phyloP scores from a whole-genome alignment of 164 flowering plant genomes.

The Dillenia suffruticosa region DNA sequence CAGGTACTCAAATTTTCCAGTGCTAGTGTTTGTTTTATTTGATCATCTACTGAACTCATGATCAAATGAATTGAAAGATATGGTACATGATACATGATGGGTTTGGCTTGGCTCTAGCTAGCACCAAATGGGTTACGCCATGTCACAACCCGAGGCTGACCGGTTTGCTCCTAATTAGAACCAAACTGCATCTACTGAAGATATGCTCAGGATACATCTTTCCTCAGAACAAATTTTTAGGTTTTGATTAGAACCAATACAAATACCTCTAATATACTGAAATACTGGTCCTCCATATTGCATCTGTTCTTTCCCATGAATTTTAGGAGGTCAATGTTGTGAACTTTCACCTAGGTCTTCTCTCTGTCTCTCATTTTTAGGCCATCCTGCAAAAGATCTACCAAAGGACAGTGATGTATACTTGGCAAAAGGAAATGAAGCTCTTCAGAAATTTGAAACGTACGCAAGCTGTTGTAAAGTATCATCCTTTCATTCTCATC shows the following conservation, averaged over 20 bases:
- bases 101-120: too few species aligned
- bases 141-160: too few species aligned
- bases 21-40: too few species aligned
- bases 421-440: conserved; percentile 55
- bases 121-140: too few species aligned
- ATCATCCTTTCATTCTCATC: too few species aligned
- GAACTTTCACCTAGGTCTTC: neutral
- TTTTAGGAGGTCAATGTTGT: neutral
- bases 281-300: neutral
- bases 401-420: conserved; percentile 56
- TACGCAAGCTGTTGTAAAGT: conserved; percentile 25
- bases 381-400: conserved; percentile 28
- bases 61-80: too few species aligned
- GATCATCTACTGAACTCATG: too few species aligned
- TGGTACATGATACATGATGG: too few species aligned
- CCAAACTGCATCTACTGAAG: too few species aligned
- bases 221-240: neutral
- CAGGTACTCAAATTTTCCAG: too few species aligned
- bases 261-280: neutral
- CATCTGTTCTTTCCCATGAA: neutral
- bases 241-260: neutral
- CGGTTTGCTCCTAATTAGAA: too few species aligned
- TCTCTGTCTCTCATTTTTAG: conserved; percentile 22
- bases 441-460: conserved; percentile 64
- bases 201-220: too few species aligned